These are phyloP conservation scores for Tripterygium wilfordii DNA, from an alignment of 177 flowering plant genomes.

Conservation along the genomic window DNA sequence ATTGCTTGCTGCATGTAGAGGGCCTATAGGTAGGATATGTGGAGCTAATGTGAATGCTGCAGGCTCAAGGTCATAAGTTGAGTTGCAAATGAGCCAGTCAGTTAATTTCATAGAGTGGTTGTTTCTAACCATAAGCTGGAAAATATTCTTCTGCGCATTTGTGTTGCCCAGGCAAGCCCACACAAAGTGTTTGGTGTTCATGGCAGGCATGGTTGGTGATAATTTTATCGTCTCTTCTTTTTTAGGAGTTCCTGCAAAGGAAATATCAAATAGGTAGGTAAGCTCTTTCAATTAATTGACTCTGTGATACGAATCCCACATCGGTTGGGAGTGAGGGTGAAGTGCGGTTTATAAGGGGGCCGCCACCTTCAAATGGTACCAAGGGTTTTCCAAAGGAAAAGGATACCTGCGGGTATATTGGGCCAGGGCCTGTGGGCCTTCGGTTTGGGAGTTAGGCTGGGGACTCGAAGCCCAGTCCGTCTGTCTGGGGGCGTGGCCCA, in stretches of 20 bases:
- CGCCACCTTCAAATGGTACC: no score
- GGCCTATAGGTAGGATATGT: slow-evolving; percentile 27
- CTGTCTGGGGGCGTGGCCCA: no score
- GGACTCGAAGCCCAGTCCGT: no score
- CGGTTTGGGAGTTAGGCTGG: no score
- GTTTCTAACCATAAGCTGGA: slow-evolving; percentile 6
- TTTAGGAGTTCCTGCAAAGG: slow-evolving; percentile 18
- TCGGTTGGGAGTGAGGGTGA: no score
- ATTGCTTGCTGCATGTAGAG: slow-evolving; percentile 20
- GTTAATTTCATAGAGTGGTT: slow-evolving; percentile 5
- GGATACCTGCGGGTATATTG: no score
- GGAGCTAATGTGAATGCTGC: slow-evolving; percentile 17
- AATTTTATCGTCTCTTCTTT: slow-evolving; percentile 16
- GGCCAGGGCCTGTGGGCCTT: no score
- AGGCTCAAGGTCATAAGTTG: slow-evolving; percentile 29
- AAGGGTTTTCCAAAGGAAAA: no score
- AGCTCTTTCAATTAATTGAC: no score
- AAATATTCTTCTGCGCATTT: slow-evolving; percentile 12
- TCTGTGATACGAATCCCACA: no score
- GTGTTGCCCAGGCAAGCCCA: slow-evolving; percentile 22
- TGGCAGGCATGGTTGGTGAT: slow-evolving; percentile 20
- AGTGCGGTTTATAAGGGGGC: no score
- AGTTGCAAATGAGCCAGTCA: slow-evolving; percentile 28
- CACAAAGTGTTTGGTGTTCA: slow-evolving; percentile 15
- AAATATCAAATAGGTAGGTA: no score